Base-by-base conservation (phyloP, 805 yeast species). In the Zygosaccharomyces gambellarensis region DNA sequence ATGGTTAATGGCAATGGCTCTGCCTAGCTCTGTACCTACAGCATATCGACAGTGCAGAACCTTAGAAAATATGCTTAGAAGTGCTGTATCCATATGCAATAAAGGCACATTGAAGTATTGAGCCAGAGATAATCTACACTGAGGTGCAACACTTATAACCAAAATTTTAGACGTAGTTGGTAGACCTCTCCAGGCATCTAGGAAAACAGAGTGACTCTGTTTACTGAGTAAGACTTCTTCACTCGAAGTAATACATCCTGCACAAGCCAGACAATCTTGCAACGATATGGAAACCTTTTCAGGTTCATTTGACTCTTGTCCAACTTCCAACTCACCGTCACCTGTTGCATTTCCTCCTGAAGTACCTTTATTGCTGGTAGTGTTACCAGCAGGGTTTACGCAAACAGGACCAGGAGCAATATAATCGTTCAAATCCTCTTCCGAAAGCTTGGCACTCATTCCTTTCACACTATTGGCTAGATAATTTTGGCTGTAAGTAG, bases 191-290 rank as follows among this genome's bases (percentile, higher is more conserved):
- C 54, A 87, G 62, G 82, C 85, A 42, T 78, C 77, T 22, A 90
- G 56, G 42, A 94, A 75, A 58, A 90, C 90, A 21, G 79, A 80
- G 59, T 90, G 95, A 34, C 95, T 87, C 65, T 94, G 99, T 56
- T 88, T 84, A 2, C 96, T 88, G 36, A 94, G 85, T 41, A 94
- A 71, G 5, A 94, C 89, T 54, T 92, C 96, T 64, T 94, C 99
- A n/a, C 97, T 95, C 4, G 96, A 87, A 0, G 99, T 94, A 47
- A 94, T 89, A 67, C 99, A 94, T 0, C 99, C 99, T 7, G 95
- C 82, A 63, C 99, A 94, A 0, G 99, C 99, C 47, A 94, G 72
- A 68, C 99, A 94, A 71, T 94, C 99, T 17, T 90, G 83, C 45
- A 94, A 70, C 1, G 94, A 85, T 42, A 94, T 92, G 55, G 87